A percentile compares a stretch with the other conserved stretches of the same genome.
Conservation (phyloP, 805 yeast genomes). For the Grigorovia transvaalensis region DNA sequence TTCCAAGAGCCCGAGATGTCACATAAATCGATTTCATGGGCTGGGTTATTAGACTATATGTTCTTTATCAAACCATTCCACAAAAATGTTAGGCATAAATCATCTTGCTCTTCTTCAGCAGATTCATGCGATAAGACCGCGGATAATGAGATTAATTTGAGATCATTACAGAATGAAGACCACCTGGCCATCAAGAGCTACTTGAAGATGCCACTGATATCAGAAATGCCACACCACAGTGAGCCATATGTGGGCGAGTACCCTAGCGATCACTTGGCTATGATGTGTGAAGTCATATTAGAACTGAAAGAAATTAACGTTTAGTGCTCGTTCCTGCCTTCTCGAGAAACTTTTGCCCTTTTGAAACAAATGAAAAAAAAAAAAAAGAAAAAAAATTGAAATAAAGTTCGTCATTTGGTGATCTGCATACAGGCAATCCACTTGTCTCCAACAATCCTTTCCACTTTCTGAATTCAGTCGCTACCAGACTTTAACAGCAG, state of each 20-base stretch:
- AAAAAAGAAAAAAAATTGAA: too few relatives aligned
- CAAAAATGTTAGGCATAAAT: too few relatives aligned
- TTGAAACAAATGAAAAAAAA: too few relatives aligned
- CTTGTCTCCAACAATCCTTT: too few relatives aligned
- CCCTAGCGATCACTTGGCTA: slow-evolving; percentile 82
- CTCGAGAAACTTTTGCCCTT: neutral
- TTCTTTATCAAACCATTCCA: slow-evolving; percentile 41
- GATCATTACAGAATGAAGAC: slow-evolving; percentile 29
- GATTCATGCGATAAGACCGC: neutral
- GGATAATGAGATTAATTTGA: slow-evolving; percentile 20
- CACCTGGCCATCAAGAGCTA: slow-evolving; percentile 40
- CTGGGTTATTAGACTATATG: slow-evolving; percentile 78
- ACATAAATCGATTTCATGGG: slow-evolving; percentile 86
- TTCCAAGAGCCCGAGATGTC: slow-evolving; percentile 70
- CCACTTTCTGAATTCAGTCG: too few relatives aligned
- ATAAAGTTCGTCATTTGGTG: too few relatives aligned
- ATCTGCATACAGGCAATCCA: too few relatives aligned
- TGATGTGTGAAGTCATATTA: slow-evolving; percentile 47
- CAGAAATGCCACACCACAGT: slow-evolving; percentile 72
- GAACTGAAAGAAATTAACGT: neutral
- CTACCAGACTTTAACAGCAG: too few relatives aligned
- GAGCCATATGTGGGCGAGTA: slow-evolving; percentile 73
- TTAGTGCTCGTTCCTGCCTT: neutral
- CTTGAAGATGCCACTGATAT: slow-evolving; percentile 55
- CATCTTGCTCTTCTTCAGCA: too few relatives aligned